Conservation (phyloP, 1,284 basidiomycete species). For the Tilletia setariae region DNA sequence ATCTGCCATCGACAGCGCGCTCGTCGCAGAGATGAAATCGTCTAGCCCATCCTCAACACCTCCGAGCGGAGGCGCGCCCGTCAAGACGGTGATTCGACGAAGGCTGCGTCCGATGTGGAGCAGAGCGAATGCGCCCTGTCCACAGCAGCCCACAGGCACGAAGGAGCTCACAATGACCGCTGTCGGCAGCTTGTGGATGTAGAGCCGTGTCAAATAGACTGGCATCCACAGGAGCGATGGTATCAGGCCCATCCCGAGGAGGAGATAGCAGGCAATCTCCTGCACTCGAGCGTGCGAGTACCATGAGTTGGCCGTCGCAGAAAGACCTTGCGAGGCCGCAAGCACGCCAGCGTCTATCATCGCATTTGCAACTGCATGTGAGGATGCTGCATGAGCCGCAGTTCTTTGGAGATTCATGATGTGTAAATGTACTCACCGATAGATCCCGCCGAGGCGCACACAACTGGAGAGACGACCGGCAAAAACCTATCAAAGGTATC, state of each 20-base stretch:
- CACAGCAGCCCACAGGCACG: slow-evolving; percentile 62
- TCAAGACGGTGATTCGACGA: slow-evolving; percentile 3
- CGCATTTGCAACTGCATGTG: slow-evolving; percentile 56
- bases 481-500: slow-evolving; percentile 56
- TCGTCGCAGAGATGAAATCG: slow-evolving; percentile 19
- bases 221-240: slow-evolving; percentile 12
- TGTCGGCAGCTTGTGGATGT: slow-evolving; percentile 54
- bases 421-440: slow-evolving; percentile 57
- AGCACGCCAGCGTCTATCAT: slow-evolving; percentile 58
- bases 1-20: slow-evolving; percentile 32
- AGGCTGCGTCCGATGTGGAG: slow-evolving; percentile 45
- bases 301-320: slow-evolving; percentile 56
- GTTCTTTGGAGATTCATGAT: slow-evolving; percentile 59
- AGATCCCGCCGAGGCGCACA: slow-evolving; percentile 67
- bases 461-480: slow-evolving; percentile 70
- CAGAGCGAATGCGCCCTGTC: slow-evolving; percentile 65
- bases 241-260: slow-evolving; percentile 10
- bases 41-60: slow-evolving; percentile 2
- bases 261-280: neutral
- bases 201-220: neutral
- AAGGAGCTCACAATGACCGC: slow-evolving; percentile 65
- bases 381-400: slow-evolving; percentile 57
- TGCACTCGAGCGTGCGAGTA: neutral
- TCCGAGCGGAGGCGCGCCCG: neutral
- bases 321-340: slow-evolving; percentile 59